phyloP scores from a whole-genome alignment of 352 stramenopile genomes.

The Globisporangium paroecandrum region DNA sequence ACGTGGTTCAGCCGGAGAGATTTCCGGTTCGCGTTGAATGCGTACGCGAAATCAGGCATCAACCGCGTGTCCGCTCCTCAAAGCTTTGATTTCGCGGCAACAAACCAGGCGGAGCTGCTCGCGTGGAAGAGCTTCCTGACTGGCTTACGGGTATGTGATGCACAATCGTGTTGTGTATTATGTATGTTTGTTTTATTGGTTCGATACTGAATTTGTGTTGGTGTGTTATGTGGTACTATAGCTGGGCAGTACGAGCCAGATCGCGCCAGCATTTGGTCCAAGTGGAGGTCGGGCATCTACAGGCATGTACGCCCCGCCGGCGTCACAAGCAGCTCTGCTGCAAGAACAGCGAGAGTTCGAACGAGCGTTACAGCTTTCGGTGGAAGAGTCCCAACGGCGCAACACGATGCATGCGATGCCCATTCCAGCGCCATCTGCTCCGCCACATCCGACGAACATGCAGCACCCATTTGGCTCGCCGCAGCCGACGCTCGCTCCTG shows the following conservation, averaged over 20 bases:
- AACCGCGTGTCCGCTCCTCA: constrained; percentile 61
- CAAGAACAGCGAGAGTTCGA: constrained; percentile 62
- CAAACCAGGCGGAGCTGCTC: constrained; percentile 50
- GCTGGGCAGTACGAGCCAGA: constrained; percentile 19
- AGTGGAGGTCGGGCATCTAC: constrained; percentile 3
- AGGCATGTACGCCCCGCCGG: neutral
- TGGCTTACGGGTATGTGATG: constrained; percentile 35
- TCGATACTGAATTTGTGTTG: neutral
- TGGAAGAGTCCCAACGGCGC: constrained; percentile 43
- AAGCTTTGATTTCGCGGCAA: constrained; percentile 60
- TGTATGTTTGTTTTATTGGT: neutral
- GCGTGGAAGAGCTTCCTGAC: constrained; percentile 74
- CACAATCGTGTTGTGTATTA: neutral
- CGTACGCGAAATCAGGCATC: constrained; percentile 57
- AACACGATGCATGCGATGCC: constrained; percentile 1
- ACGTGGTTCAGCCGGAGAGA: constrained; percentile 75
- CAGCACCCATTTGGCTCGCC: constrained; percentile 26
- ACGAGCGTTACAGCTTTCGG: constrained; percentile 49
- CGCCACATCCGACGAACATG: constrained; percentile 22
- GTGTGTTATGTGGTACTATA: constrained; percentile 12
- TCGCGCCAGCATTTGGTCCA: constrained; percentile 24
- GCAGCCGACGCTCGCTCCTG: constrained; percentile 45
- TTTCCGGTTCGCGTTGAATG: constrained; percentile 60
- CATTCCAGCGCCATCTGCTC: constrained; percentile 28
- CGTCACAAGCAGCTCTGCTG: constrained; percentile 21